Base-by-base conservation (phyloP, 495 filamentous ascomycete species). In the Elasticomyces elasticus region DNA sequence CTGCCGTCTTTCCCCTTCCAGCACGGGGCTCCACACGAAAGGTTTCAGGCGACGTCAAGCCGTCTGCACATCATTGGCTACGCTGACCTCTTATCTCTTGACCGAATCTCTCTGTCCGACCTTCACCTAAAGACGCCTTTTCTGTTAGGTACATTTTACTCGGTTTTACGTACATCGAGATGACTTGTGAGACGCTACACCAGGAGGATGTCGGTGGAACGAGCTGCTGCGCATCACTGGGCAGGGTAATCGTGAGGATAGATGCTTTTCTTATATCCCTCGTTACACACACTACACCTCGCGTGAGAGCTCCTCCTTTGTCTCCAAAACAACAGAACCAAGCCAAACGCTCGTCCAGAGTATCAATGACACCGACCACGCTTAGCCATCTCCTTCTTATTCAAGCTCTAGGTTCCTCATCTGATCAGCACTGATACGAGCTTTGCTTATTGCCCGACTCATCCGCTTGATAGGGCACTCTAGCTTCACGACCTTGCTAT, bases 331-430 rank as follows among this genome's bases (percentile, higher is more conserved):
- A n/a, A n/a, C n/a, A n/a, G n/a, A n/a, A n/a, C n/a, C n/a, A n/a
- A n/a, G n/a, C n/a, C n/a, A n/a, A n/a, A n/a, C n/a, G n/a, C n/a
- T n/a, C n/a, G n/a, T n/a, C n/a, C n/a, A n/a, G n/a, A n/a, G n/a
- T 12, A 48, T 38, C 49, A 58, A 58, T 58, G 55, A 58, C 55
- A 54, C 41, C 55, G 28, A 54, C 27, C 30, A 49, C 55, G 3
- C 42, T 53, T 6, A 24, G 49, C 25, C 26, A 58, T 48, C 55
- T 58, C 23, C 44, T 58, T 28, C 55, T 58, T 10, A 17, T 58
- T 19, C 31, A 38, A 26, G 49, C 55, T 4, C 50, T 58, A 20
- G 40, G 49, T 24, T 26, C 25, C 22, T 17, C 13, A 1, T 43
- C 49, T 19, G 33, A 54, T 47, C 49, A 49, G 48, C 19, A 17